These are phyloP conservation scores for Medicago truncatula DNA, from an alignment of 306 rosid species.

Conservation along the genomic window DNA sequence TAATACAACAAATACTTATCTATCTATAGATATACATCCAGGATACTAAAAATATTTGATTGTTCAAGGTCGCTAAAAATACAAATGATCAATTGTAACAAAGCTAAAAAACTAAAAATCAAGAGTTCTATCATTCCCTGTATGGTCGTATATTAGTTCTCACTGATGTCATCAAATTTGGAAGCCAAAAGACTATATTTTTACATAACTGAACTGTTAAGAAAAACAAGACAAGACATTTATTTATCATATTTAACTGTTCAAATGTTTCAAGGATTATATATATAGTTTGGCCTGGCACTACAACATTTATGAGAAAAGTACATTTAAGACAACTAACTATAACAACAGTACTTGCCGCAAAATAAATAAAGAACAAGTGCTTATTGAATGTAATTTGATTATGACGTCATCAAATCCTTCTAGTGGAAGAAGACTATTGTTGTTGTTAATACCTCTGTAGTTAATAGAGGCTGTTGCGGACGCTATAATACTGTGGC, in stretches of 20 bases:
- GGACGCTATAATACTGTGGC: background rate
- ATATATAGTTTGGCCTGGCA: background rate
- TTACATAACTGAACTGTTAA: constrained; percentile 10
- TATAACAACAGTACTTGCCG: background rate
- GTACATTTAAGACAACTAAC: background rate
- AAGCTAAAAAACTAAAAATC: too few relatives aligned
- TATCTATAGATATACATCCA: background rate
- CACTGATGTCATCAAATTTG: background rate
- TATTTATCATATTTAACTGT: too few relatives aligned
- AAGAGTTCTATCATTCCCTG: constrained; percentile 6
- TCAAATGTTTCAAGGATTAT: too few relatives aligned
- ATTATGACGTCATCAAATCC: background rate
- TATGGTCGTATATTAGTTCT: constrained; percentile 10
- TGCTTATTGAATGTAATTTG: background rate
- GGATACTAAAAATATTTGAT: background rate
- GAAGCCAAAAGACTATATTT: background rate
- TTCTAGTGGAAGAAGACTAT: background rate
- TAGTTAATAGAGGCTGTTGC: background rate
- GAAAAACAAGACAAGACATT: background rate
- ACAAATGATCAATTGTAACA: too few relatives aligned
- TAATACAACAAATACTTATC: background rate
- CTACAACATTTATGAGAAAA: background rate
- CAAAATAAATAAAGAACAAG: constrained; percentile 2
- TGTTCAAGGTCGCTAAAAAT: background rate
- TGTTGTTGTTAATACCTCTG: background rate